These are phyloP conservation scores for Trapa bicornis DNA, from an alignment of 345 rosid genomes.

Conservation along the genomic window DNA sequence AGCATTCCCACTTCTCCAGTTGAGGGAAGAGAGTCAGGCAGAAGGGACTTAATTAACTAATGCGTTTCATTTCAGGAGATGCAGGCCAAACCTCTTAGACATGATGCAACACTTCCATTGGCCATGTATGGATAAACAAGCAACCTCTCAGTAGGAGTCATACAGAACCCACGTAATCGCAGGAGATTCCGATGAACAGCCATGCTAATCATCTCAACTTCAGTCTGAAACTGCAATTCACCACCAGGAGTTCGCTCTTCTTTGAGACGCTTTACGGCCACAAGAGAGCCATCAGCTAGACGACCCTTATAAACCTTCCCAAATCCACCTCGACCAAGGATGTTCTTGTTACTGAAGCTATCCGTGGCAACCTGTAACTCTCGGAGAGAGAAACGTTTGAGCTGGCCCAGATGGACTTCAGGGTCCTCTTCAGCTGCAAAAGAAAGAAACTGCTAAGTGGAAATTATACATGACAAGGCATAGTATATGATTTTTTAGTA, in stretches of 20 bases:
- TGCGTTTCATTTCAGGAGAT: background rate
- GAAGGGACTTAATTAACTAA: background rate
- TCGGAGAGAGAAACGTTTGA: slow-evolving; percentile 82
- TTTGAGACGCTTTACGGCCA: slow-evolving; percentile 90
- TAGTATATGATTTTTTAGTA: background rate
- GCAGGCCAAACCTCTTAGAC: slow-evolving; percentile 58
- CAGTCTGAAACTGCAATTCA: slow-evolving; percentile 96
- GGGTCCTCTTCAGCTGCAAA: slow-evolving; percentile 94
- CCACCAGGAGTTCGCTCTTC: slow-evolving; percentile 98
- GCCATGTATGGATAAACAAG: slow-evolving; percentile 99
- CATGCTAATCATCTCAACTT: slow-evolving; percentile 99
- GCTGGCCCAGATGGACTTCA: slow-evolving; percentile 95
- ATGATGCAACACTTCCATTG: slow-evolving; percentile 95
- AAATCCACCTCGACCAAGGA: slow-evolving; percentile 94
- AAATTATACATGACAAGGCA: background rate
- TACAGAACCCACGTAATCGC: slow-evolving; percentile 83
- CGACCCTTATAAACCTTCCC: slow-evolving; percentile 97
- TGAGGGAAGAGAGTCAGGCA: background rate
- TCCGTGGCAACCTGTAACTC: slow-evolving; percentile 95
- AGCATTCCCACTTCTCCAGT: background rate
- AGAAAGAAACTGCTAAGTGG: slow-evolving; percentile 1
- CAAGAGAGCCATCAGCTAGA: slow-evolving; percentile 79
- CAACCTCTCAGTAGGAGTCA: slow-evolving; percentile 90
- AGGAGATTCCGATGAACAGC: slow-evolving; percentile 96
- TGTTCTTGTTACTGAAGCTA: slow-evolving; percentile 80